phyloP scores from a whole-genome alignment of 495 filamentous ascomycete genomes.

The Penicillium ucsense region DNA sequence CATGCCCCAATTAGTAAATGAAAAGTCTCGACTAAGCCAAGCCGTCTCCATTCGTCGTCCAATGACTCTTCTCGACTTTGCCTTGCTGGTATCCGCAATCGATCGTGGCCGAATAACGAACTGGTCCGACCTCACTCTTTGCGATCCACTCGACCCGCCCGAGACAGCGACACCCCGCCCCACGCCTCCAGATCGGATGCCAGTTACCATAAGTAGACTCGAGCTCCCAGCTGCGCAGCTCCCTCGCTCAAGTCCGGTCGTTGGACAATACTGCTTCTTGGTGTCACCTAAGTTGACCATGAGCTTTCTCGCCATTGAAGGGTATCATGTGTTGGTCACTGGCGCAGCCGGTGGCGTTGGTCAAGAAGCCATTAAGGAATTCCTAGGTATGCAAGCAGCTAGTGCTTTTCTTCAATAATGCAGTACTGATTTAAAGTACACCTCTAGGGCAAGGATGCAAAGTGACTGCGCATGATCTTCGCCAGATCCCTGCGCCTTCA shows the following conservation, averaged over 20 bases:
- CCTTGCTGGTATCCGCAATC: neutral
- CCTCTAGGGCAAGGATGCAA: conserved; percentile 1
- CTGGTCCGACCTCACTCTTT: neutral
- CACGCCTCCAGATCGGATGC: neutral
- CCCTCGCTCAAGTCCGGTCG: too few species aligned
- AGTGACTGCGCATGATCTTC: conserved; percentile 1
- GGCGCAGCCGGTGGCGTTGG: conserved; percentile 48
- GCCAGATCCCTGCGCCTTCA: neutral
- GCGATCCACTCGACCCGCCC: neutral
- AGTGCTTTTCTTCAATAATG: neutral
- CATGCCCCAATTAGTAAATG: too few species aligned
- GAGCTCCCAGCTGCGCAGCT: too few species aligned
- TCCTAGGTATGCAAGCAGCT: conserved; percentile 33
- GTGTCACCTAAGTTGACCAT: neutral
- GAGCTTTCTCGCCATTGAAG: conserved; percentile 36
- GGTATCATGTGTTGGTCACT: conserved; percentile 48
- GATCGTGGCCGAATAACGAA: neutral
- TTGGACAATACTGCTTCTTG: too few species aligned
- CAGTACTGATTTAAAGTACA: neutral
- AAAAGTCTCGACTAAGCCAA: too few species aligned
- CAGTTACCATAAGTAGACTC: neutral
- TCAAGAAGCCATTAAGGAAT: conserved; percentile 38
- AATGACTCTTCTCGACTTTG: too few species aligned
- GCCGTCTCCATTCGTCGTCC: too few species aligned
- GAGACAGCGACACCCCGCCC: neutral